phyloP scores from a whole-genome alignment of 2,329 filamentous ascomycete genomes.

The Eutypa lata region DNA sequence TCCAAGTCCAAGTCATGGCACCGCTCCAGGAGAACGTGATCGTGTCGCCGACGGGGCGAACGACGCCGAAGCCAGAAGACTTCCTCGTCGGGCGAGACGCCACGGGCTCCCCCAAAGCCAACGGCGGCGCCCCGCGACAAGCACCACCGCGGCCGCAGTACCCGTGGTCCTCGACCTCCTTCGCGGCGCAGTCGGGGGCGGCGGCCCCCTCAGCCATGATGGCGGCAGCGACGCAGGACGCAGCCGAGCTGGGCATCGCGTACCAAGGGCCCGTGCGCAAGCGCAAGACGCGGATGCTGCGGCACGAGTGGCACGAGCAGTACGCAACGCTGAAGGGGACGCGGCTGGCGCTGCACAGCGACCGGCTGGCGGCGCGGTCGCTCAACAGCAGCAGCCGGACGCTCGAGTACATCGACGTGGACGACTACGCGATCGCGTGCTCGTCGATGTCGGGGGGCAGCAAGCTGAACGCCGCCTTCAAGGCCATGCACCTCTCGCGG shows the following conservation, averaged over 20 bases:
- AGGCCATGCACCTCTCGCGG: conserved; percentile 65
- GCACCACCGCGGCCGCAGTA: conserved; percentile 54
- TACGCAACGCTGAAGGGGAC: conserved; percentile 83
- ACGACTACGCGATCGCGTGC: conserved; percentile 86
- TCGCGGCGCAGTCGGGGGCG: conserved; percentile 13
- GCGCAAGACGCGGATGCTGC: conserved; percentile 82
- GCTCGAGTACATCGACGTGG: conserved; percentile 79
- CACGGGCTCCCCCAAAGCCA: conserved; percentile 31
- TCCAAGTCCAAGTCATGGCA: conserved; percentile 64
- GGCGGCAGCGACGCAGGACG: conserved; percentile 31
- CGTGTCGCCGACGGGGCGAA: conserved; percentile 33
- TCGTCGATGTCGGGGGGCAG: conserved; percentile 70
- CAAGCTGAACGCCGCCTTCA: conserved; percentile 86
- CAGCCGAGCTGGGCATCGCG: conserved; percentile 51
- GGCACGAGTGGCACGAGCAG: conserved; percentile 90
- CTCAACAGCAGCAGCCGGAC: conserved; percentile 39
- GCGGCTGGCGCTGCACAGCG: conserved; percentile 72
- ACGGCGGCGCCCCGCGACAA: conserved; percentile 34
- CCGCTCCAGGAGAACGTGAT: conserved; percentile 64
- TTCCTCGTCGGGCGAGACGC: too few species aligned
- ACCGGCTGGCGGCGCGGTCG: conserved; percentile 38
- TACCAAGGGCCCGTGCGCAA: conserved; percentile 93
- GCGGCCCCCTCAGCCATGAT: conserved; percentile 5
- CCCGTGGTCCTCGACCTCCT: conserved; percentile 51
- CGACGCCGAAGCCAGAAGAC: conserved; percentile 31